A percentile compares a stretch with the other conserved stretches of the same genome.
phyloP scores from a whole-genome alignment of 345 rosid genomes.

The Pugionium cornutum region DNA sequence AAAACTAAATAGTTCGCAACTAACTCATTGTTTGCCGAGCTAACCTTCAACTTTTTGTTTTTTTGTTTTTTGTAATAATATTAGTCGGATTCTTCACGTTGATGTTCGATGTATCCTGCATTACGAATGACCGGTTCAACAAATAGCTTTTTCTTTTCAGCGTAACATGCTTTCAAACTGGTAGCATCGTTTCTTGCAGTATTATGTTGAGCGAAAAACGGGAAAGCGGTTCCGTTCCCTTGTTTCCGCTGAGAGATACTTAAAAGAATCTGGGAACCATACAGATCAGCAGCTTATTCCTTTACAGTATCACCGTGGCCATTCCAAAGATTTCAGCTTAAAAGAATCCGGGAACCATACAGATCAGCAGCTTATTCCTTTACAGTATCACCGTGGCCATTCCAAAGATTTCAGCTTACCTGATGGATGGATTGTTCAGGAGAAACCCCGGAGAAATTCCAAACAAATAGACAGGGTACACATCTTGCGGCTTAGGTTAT shows the following conservation, averaged over 20 bases:
- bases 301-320: slow-evolving; percentile 5
- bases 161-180: not conserved
- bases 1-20: too few species aligned
- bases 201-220: slow-evolving; percentile 51
- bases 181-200: slow-evolving; percentile 40
- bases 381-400: not conserved
- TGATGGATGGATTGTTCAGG: slow-evolving; percentile 37
- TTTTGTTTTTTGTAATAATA: too few species aligned
- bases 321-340: slow-evolving; percentile 36
- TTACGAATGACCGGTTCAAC: too few species aligned
- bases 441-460: slow-evolving; percentile 25
- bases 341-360: slow-evolving; percentile 13
- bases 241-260: slow-evolving; percentile 48
- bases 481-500: not conserved
- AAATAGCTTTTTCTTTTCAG: not conserved
- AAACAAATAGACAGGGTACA: slow-evolving; percentile 32
- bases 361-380: slow-evolving; percentile 24
- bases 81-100: too few species aligned
- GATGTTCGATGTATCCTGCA: too few species aligned
- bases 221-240: slow-evolving; percentile 57
- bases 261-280: slow-evolving; percentile 25
- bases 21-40: too few species aligned
- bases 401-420: slow-evolving; percentile 35
- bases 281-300: slow-evolving; percentile 23
- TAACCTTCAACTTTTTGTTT: too few species aligned